Evolutionary conservation across 176 grass and related monocot genomes (phyloP), one percentile per base, ranked within the genome.

Genomic region (Phoenix dactylifera): DNA sequence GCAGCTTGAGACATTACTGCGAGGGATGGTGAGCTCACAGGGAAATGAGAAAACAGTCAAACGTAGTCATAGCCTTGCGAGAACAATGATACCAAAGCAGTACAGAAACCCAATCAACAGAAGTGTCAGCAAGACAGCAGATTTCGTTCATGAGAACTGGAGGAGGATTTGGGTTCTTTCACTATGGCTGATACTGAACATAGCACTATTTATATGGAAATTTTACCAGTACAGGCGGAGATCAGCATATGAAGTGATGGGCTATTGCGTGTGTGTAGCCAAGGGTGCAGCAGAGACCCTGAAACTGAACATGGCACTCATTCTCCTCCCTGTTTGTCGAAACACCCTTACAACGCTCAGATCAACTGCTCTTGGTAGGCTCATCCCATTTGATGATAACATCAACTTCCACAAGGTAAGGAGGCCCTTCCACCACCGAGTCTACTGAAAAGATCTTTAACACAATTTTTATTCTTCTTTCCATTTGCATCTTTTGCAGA

Each of bases 381-480:
- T 98, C 55, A 76, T 98, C 9, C 94, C 94, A 18, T 98, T 98
- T 22, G 94, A 93, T 26, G 94, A 98, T 65, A 98, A 93, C 75
- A 93, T 98, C 78, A 98, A 98, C 69, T 98, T 98, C 67, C 94
- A 98, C 84, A 98, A 89, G 85, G 82, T 89, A 74, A 12, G 50
- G 26, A 54, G 59, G 12, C 20, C 56, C 51, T 18, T 71, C 14
- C 5, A 51, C 44, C 6, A 23, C 26, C 24, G 39, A n/a, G 9
- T 17, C 35, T 14, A 44, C 35, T 44, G 35, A 44, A 10, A 44
- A 44, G 35, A 3, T 44, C 10, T 44, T 44, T 6, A 44, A 44
- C 35, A 3, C 9, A 44, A 44, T 12, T 44, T 44, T 44, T 44
- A 12, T 44, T 44, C 35, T 12, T 44, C 35, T 44, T 44, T 44